phyloP scores from a whole-genome alignment of 2,329 filamentous ascomycete genomes.

The Aspergillus niger region DNA sequence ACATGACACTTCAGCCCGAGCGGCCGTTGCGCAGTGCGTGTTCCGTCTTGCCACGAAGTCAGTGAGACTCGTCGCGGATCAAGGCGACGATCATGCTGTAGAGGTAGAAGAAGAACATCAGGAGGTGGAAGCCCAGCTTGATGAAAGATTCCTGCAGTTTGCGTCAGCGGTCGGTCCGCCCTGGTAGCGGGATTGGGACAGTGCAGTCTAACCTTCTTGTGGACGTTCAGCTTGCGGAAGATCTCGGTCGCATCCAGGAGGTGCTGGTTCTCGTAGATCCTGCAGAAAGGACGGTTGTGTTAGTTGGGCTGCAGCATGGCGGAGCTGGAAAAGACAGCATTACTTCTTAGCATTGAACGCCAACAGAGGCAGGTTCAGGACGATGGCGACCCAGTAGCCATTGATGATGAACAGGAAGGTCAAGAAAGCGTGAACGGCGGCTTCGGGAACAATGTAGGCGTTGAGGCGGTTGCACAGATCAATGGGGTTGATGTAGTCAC shows the following conservation, averaged over 20 bases:
- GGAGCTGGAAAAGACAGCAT: constrained; percentile 40
- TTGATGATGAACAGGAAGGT: constrained; percentile 97
- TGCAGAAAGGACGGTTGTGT: constrained; percentile 43
- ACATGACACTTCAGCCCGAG: constrained; percentile 17
- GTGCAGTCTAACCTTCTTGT: constrained; percentile 77
- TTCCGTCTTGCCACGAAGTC: constrained; percentile 49
- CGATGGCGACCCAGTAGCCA: constrained; percentile 92
- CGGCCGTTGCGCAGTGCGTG: constrained; percentile 44
- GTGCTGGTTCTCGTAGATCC: constrained; percentile 96
- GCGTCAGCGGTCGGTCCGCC: constrained; percentile 14
- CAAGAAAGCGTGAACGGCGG: constrained; percentile 93
- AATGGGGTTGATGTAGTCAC: constrained; percentile 99
- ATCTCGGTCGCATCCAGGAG: constrained; percentile 97
- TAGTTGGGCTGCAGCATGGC: constrained; percentile 17
- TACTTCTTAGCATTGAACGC: constrained; percentile 98
- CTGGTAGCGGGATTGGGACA: constrained; percentile 8
- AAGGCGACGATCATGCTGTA: constrained; percentile 98
- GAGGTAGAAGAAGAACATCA: constrained; percentile 99
- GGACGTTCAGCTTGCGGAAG: constrained; percentile 97
- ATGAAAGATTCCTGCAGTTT: constrained; percentile 87
- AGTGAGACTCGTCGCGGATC: constrained; percentile 91
- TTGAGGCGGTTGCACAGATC: constrained; percentile 99
- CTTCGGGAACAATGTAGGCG: constrained; percentile 98
- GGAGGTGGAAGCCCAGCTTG: constrained; percentile 96
- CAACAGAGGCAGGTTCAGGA: constrained; percentile 89